These are phyloP conservation scores for Collybia sp. DNA, from an alignment of 768 basidiomycete genomes.

Conservation along the genomic window DNA sequence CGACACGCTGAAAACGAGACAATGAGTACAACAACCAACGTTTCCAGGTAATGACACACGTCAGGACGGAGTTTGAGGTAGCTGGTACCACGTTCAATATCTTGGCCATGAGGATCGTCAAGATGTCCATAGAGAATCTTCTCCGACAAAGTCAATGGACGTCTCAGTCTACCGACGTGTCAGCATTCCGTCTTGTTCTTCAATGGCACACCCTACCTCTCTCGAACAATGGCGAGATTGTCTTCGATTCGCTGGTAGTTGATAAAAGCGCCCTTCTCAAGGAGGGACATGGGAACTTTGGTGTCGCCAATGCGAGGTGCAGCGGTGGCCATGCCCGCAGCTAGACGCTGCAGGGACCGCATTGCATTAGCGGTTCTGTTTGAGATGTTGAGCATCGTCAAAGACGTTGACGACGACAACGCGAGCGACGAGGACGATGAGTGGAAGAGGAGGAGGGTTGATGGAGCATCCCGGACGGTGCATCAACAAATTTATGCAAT, in stretches of 20 bases:
- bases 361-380: conserved; percentile 48
- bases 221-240: conserved; percentile 84
- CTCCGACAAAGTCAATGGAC: conserved; percentile 91
- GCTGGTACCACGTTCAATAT: conserved; percentile 86
- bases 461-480: conserved; percentile 30
- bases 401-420: conserved; percentile 23
- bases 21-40: conserved; percentile 2
- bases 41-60: conserved; percentile 45
- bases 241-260: conserved; percentile 99
- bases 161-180: conserved; percentile 56
- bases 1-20: conserved; percentile 57
- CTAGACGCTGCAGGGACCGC: conserved; percentile 46
- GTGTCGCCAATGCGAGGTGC: conserved; percentile 81
- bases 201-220: conserved; percentile 47
- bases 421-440: conserved; percentile 16
- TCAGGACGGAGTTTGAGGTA: conserved; percentile 98
- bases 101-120: conserved; percentile 88
- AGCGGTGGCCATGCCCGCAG: conserved; percentile 78
- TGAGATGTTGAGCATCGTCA: conserved; percentile 62
- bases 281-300: conserved; percentile 84
- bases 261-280: conserved; percentile 80
- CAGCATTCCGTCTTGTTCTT: conserved; percentile 3
- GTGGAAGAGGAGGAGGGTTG: conserved; percentile 8
- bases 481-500: conserved; percentile 33
- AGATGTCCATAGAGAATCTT: conserved; percentile 98